These are phyloP conservation scores for Stereum hirsutum DNA, from an alignment of 1,284 basidiomycete genomes.

Conservation along the genomic window DNA sequence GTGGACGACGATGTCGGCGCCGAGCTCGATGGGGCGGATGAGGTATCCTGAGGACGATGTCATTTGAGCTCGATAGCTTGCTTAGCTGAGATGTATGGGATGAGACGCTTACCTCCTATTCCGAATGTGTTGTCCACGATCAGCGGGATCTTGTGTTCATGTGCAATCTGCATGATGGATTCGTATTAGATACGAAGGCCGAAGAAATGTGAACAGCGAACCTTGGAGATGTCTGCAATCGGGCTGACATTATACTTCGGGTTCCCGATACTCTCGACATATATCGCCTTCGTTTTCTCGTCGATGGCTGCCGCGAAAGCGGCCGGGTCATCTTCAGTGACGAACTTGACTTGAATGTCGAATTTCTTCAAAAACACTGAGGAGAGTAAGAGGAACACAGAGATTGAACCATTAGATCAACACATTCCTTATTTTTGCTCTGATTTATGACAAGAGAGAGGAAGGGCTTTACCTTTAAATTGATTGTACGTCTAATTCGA, in stretches of 20 bases:
- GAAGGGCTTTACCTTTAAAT: constrained; percentile 81
- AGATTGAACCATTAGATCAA: background rate
- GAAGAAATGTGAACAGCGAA: constrained; percentile 12
- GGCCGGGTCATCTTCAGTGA: constrained; percentile 51
- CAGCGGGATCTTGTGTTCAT: constrained; percentile 67
- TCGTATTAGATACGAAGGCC: constrained; percentile 6
- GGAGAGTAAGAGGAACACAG: too few relatives aligned
- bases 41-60: constrained; percentile 44
- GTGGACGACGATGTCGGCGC: constrained; percentile 80
- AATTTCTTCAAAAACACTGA: constrained; percentile 71
- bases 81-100: background rate
- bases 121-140: constrained; percentile 92
- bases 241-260: constrained; percentile 74
- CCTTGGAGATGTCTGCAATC: constrained; percentile 69
- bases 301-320: constrained; percentile 71
- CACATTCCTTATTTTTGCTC: constrained; percentile 4
- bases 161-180: constrained; percentile 35
- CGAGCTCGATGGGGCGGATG: constrained; percentile 66
- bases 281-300: constrained; percentile 71
- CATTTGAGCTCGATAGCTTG: background rate
- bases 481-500: constrained; percentile 84
- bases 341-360: constrained; percentile 75
- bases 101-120: constrained; percentile 49
- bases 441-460: too few relatives aligned
- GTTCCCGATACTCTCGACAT: constrained; percentile 80